Percentiles rank a stretch among this genome's conserved stretches.
Evolutionary conservation across 495 filamentous ascomycete species (phyloP).

Genomic region (Annulohypoxylon bovei): DNA sequence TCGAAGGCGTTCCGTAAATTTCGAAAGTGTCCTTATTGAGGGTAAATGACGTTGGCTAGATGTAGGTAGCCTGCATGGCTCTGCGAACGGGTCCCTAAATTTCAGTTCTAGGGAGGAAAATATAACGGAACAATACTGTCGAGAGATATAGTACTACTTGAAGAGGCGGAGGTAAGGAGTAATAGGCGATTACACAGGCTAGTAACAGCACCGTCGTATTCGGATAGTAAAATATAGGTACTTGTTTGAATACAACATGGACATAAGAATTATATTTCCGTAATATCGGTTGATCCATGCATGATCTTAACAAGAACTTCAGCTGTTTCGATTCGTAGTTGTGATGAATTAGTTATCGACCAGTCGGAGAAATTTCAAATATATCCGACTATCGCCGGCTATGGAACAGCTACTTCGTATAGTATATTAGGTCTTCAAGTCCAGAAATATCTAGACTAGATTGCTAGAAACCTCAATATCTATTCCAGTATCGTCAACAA

Average conservation of each 20-base stretch:
- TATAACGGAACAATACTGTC: too few species aligned
- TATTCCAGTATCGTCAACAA: background rate
- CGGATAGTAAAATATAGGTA: background rate
- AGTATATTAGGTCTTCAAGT: conserved; percentile 1
- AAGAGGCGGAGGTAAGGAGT: background rate
- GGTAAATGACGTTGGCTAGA: too few species aligned
- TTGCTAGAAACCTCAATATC: background rate
- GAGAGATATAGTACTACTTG: too few species aligned
- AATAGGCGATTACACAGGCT: background rate
- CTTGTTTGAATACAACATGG: background rate
- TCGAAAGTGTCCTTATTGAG: too few species aligned
- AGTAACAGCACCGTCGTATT: background rate
- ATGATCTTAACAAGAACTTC: too few species aligned
- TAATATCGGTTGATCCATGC: too few species aligned
- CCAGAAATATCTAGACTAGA: background rate
- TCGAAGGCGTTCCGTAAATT: too few species aligned
- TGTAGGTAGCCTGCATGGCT: too few species aligned
- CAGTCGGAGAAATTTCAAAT: conserved; percentile 13
- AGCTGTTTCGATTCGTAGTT: background rate
- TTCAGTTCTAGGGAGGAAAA: too few species aligned
- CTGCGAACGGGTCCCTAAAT: too few species aligned
- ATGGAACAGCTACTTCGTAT: background rate
- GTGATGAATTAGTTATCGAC: background rate
- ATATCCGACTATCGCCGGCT: conserved; percentile 24
- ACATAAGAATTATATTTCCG: too few species aligned